Percentiles rank a stretch among this genome's conserved stretches.
phyloP scores from a whole-genome alignment of 208 protist genomes.

The Leishmania aethiopica region DNA sequence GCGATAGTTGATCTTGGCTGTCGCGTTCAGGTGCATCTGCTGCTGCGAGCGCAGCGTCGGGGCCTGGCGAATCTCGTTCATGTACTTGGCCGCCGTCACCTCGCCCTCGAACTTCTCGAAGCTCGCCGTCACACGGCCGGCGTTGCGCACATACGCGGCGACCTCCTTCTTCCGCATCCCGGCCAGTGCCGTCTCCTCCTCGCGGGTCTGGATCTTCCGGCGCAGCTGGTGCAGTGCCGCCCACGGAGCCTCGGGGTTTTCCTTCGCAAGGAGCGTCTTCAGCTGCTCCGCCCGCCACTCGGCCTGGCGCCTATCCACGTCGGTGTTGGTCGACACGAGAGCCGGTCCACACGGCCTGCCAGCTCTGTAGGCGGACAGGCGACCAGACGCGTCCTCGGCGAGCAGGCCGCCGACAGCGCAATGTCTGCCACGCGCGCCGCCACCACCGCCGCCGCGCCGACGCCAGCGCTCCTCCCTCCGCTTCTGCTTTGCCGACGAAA shows the following conservation, averaged over 20 bases:
- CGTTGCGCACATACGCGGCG: constrained; percentile 70
- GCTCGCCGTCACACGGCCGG: constrained; percentile 65
- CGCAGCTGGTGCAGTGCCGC: constrained; percentile 49
- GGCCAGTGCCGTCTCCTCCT: constrained; percentile 47
- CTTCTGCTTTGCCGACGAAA: constrained; percentile 21
- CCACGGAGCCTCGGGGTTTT: constrained; percentile 73
- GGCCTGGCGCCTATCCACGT: constrained; percentile 42
- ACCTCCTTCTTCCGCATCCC: constrained; percentile 77
- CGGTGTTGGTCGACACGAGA: constrained; percentile 34
- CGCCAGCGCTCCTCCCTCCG: constrained; percentile 35
- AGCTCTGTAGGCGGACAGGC: constrained; percentile 57
- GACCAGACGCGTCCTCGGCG: constrained; percentile 65
- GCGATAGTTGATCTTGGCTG: constrained; percentile 87
- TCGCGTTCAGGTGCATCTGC: constrained; percentile 92
- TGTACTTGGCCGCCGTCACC: constrained; percentile 78
- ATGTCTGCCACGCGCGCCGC: neutral
- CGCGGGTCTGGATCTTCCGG: constrained; percentile 31
- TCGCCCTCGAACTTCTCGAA: constrained; percentile 91
- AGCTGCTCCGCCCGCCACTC: constrained; percentile 71
- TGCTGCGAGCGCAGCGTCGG: constrained; percentile 80
- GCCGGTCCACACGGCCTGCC: constrained; percentile 65
- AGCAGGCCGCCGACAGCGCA: constrained; percentile 37
- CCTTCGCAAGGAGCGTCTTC: constrained; percentile 39
- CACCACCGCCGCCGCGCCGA: constrained; percentile 19
- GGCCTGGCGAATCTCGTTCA: constrained; percentile 80